A percentile compares a stretch with the other conserved stretches of the same genome.
Evolutionary conservation across 2,329 filamentous ascomycete species (phyloP).

Genomic region (Pseudopyricularia cyperi): DNA sequence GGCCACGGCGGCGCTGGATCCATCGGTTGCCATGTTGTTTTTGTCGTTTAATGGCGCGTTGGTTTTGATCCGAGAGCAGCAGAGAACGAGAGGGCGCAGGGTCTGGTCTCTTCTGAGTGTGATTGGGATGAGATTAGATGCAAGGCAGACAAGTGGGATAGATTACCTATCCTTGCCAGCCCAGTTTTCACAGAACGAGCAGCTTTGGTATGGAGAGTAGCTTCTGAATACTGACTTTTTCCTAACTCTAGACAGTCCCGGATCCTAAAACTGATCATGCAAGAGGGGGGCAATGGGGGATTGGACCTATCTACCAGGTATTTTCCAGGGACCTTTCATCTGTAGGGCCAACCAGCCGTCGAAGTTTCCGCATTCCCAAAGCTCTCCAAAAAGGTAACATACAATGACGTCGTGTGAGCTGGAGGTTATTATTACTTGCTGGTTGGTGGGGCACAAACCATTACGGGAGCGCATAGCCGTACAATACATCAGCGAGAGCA

Average conservation of each 20-base stretch:
- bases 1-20: conserved; percentile 30
- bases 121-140: background rate
- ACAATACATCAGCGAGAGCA: background rate
- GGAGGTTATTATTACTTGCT: background rate
- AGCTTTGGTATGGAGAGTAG: too few relatives aligned
- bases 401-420: conserved; percentile 3
- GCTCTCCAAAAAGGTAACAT: background rate
- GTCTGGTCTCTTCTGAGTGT: conserved; percentile 43
- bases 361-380: background rate
- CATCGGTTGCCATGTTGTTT: conserved; percentile 12
- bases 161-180: conserved; percentile 19
- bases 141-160: background rate
- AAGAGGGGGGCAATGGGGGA: background rate
- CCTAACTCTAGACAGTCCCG: background rate
- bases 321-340: background rate
- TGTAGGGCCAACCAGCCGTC: background rate
- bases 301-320: background rate
- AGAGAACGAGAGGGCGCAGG: background rate
- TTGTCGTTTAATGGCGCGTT: background rate
- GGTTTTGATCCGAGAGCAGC: background rate
- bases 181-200: background rate
- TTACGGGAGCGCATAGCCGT: too few relatives aligned
- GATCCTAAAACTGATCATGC: background rate
- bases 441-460: conserved; percentile 2
- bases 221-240: too few relatives aligned